Percentiles rank a stretch among this genome's conserved stretches.
Evolutionary conservation across 225 moss, liverwort and hornwort genomes (phyloP).

Genomic region (Asterella californica): DNA sequence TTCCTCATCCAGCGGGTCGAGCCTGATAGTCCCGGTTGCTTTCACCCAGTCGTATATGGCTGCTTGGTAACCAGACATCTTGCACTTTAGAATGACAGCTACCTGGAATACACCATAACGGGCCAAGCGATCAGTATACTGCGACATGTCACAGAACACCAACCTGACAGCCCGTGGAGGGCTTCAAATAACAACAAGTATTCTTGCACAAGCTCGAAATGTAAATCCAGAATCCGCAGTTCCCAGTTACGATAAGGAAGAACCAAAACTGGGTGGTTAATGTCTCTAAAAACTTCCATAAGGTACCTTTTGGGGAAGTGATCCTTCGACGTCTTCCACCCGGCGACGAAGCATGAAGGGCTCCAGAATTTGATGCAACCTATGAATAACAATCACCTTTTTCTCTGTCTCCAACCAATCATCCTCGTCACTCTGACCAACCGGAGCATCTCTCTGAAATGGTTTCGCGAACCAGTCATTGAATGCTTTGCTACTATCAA

Average conservation of each 20-base stretch:
- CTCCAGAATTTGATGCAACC: slow-evolving; percentile 95
- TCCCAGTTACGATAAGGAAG: too few relatives aligned
- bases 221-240: too few relatives aligned
- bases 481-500: slow-evolving; percentile 94
- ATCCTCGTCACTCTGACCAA: slow-evolving; percentile 81
- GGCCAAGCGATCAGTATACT: neutral
- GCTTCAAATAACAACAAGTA: neutral
- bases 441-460: slow-evolving; percentile 71
- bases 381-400: slow-evolving; percentile 96
- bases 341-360: slow-evolving; percentile 98
- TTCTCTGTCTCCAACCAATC: slow-evolving; percentile 99
- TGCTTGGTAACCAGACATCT: slow-evolving; percentile 95
- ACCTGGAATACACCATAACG: slow-evolving; percentile 47
- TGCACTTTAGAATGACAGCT: slow-evolving; percentile 91
- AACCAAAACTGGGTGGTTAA: too few relatives aligned
- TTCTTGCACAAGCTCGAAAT: too few relatives aligned
- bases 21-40: slow-evolving; percentile 86
- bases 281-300: too few relatives aligned
- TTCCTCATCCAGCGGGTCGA: slow-evolving; percentile 94
- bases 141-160: neutral
- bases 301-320: slow-evolving; percentile 87
- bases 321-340: slow-evolving; percentile 99
- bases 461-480: slow-evolving; percentile 99
- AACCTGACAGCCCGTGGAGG: neutral
- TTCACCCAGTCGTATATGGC: slow-evolving; percentile 99